Evolutionary conservation across 2,329 filamentous ascomycete genomes (phyloP).

Genomic region (Beauveria sp.): DNA sequence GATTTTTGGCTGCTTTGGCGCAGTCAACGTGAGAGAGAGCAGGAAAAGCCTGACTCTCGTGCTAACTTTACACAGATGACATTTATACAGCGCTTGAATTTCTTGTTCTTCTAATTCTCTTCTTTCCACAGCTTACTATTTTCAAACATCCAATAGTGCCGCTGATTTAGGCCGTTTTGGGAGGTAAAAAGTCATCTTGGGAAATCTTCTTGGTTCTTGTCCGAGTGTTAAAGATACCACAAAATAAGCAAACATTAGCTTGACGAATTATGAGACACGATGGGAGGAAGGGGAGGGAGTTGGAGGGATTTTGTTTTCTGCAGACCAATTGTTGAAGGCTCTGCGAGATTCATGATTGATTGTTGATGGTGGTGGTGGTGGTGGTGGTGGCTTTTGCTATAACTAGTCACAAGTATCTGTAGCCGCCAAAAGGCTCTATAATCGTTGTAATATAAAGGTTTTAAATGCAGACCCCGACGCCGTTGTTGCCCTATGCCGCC

Average conservation of each 20-base stretch:
- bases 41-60: too few relatives aligned
- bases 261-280: neutral
- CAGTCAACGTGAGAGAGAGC: too few relatives aligned
- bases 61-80: too few relatives aligned
- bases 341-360: neutral
- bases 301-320: neutral
- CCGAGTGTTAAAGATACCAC: neutral
- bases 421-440: neutral
- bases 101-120: too few relatives aligned
- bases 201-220: neutral
- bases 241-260: neutral
- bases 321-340: slow-evolving; percentile 1
- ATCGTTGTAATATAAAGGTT: neutral
- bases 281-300: neutral
- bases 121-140: too few relatives aligned
- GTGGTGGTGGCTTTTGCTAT: neutral
- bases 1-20: too few relatives aligned
- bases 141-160: too few relatives aligned
- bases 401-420: too few relatives aligned
- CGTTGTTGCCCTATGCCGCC: neutral
- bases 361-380: neutral
- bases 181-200: too few relatives aligned
- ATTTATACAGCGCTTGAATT: too few relatives aligned
- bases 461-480: neutral
- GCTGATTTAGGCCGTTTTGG: neutral